Percentiles rank a stretch among this genome's conserved stretches.
Conservation (phyloP, 106 monocot genomes). For the Dioscorea alata region DNA sequence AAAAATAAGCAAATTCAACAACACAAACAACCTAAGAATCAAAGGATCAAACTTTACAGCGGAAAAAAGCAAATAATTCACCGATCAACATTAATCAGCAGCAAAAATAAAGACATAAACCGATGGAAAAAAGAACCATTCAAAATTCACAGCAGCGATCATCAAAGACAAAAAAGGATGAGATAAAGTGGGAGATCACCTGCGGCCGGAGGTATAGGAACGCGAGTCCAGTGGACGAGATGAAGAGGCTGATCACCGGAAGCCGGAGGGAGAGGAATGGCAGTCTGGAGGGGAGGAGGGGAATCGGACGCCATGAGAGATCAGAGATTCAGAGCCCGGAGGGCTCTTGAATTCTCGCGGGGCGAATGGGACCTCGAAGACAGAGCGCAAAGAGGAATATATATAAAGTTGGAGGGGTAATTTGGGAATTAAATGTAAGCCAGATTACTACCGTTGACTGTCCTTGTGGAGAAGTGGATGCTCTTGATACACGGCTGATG, state of each 20-base stretch:
- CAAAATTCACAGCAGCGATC: too few relatives aligned
- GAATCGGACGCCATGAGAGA: conserved; percentile 14
- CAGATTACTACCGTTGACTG: too few relatives aligned
- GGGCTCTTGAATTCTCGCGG: neutral
- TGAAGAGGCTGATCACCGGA: conserved; percentile 1
- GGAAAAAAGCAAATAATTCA: too few relatives aligned
- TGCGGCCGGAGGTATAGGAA: neutral
- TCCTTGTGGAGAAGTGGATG: too few relatives aligned
- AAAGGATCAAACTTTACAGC: too few relatives aligned
- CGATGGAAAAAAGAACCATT: too few relatives aligned
- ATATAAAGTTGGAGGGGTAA: neutral
- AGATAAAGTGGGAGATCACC: neutral
- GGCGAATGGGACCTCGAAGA: neutral
- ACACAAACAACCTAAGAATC: too few relatives aligned
- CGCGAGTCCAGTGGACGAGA: neutral
- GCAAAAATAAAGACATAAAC: too few relatives aligned
- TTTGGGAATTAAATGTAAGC: neutral
- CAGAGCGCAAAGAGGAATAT: neutral
- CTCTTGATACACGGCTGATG: too few relatives aligned
- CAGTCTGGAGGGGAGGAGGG: neutral
- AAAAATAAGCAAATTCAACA: too few relatives aligned
- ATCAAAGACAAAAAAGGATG: too few relatives aligned
- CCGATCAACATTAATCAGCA: too few relatives aligned
- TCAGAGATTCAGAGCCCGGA: neutral
- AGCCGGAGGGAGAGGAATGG: neutral